Base-by-base conservation (phyloP, 73 alveolate species). In the Tetrahymena malaccensis region DNA sequence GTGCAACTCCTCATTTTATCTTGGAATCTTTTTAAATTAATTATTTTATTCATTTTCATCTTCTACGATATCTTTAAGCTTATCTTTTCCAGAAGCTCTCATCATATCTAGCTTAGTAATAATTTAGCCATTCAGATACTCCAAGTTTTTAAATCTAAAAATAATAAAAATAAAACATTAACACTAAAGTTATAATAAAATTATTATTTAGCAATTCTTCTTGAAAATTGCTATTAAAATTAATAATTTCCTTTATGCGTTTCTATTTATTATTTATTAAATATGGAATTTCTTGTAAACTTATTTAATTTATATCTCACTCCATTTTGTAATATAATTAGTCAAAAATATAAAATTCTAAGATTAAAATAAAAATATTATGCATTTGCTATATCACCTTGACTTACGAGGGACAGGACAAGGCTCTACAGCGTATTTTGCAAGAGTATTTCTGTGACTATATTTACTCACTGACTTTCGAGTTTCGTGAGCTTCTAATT, bases 321-420 rank as follows among this genome's bases (percentile, higher is more conserved):
- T 40, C 9, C 44, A 40, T 40, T 40, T 40, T 40, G 16, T 8
- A 35, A 6, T 35, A 35, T 2, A 35, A 35, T 40, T 8, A 7
- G 15, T 40, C 9, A 40, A 40, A 10, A 40, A 40, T 4, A 15
- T 4, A 40, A 40, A 40, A 0, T 40, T 40, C 44, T 40, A 40
- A 40, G 15, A 40, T 35, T 6, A 40, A 7, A 6, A 10, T 40
- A 15, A 40, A 40, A 40, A 40, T 40, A 40, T 9, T 56, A 56
- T 56, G 33, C 15, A 22, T 22, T 56, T 56, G 33, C 10, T 56
- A 4, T 22, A 0, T 31, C 37, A 70, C 89, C 89, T 43, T 34
- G 97, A 85, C 34, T 95, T 95, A 37, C 97, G 58, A 35, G 97
- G 97, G 55, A 95, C 95, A 19, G 97, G 97, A 56, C 97, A 95